A percentile compares a stretch with the other conserved stretches of the same genome.
Conservation (phyloP, 1,139 yeast genomes). For the Kodamaea sp. region DNA sequence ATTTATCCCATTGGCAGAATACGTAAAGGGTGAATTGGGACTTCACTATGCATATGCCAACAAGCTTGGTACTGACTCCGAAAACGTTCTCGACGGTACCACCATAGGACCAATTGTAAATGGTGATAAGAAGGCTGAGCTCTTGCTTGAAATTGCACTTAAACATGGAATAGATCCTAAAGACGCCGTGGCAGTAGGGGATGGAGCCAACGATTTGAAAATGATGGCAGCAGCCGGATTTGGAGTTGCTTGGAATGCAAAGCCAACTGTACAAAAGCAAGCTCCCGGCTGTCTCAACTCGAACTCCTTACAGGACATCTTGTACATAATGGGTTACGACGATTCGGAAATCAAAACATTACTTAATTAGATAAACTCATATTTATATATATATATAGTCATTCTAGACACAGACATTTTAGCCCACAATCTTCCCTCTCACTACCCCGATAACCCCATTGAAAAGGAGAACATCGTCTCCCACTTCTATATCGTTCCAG, state of each 20-base stretch:
- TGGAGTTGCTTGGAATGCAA: conserved; percentile 97
- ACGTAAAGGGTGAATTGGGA: conserved; percentile 65
- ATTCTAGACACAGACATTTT: conserved; percentile 2
- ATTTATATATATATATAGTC: too few relatives aligned
- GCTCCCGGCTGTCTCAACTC: conserved; percentile 87
- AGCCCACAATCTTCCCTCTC: conserved; percentile 49
- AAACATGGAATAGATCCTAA: conserved; percentile 59
- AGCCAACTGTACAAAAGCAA: conserved; percentile 78
- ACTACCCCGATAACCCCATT: conserved; percentile 86
- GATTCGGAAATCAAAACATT: conserved; percentile 56
- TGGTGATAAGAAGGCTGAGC: conserved; percentile 77
- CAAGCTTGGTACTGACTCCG: conserved; percentile 57
- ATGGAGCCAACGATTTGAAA: conserved; percentile 92
- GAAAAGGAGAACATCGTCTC: conserved; percentile 69
- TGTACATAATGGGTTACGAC: conserved; percentile 78
- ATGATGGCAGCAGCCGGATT: conserved; percentile 94
- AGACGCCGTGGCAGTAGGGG: conserved; percentile 85
- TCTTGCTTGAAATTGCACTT: conserved; percentile 66
- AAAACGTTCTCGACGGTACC: conserved; percentile 60
- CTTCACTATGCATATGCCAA: conserved; percentile 92
- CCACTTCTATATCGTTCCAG: conserved; percentile 49
- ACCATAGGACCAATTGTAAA: conserved; percentile 80
- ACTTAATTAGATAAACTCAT: too few relatives aligned
- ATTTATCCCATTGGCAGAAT: conserved; percentile 81
- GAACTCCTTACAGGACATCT: conserved; percentile 63